phyloP scores from a whole-genome alignment of 495 filamentous ascomycete genomes.

The Hypoxylon crocopeplum region DNA sequence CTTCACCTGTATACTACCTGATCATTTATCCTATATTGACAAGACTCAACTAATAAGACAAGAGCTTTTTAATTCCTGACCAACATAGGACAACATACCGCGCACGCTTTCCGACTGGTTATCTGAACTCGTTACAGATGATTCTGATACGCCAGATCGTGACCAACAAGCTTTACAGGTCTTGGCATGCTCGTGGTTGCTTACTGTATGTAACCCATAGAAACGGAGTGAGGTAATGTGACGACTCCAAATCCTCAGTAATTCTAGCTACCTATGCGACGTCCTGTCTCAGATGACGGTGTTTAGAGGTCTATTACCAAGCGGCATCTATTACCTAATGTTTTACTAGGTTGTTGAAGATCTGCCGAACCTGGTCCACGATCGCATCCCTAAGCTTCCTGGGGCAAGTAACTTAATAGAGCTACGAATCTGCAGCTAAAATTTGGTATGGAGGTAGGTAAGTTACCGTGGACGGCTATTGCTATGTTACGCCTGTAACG shows the following conservation, averaged over 20 bases:
- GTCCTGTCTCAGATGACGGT: conserved; percentile 26
- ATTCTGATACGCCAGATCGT: conserved; percentile 16
- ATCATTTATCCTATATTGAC: too few relatives aligned
- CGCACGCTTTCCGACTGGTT: conserved; percentile 11
- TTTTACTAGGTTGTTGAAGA: conserved; percentile 19
- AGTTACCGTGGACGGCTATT: background rate
- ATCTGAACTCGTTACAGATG: conserved; percentile 13
- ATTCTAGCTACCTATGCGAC: conserved; percentile 31
- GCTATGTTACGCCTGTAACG: conserved; percentile 32
- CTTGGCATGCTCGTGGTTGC: conserved; percentile 36
- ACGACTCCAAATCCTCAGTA: conserved; percentile 38
- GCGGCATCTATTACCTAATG: conserved; percentile 24
- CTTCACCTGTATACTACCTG: too few relatives aligned
- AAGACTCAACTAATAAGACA: background rate
- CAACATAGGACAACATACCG: conserved; percentile 2
- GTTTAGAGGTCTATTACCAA: conserved; percentile 33
- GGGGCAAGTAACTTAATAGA: too few relatives aligned
- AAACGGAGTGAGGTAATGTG: conserved; percentile 34
- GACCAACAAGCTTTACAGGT: conserved; percentile 32
- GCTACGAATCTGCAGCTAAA: too few relatives aligned
- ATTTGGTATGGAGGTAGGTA: conserved; percentile 7
- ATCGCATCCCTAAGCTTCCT: too few relatives aligned
- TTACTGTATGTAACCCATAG: conserved; percentile 39
- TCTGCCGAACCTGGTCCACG: conserved; percentile 23
- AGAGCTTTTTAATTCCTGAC: background rate